A percentile compares a stretch with the other conserved stretches of the same genome.
phyloP scores from a whole-genome alignment of 768 basidiomycete species.

The Tephrocybe sp. region DNA sequence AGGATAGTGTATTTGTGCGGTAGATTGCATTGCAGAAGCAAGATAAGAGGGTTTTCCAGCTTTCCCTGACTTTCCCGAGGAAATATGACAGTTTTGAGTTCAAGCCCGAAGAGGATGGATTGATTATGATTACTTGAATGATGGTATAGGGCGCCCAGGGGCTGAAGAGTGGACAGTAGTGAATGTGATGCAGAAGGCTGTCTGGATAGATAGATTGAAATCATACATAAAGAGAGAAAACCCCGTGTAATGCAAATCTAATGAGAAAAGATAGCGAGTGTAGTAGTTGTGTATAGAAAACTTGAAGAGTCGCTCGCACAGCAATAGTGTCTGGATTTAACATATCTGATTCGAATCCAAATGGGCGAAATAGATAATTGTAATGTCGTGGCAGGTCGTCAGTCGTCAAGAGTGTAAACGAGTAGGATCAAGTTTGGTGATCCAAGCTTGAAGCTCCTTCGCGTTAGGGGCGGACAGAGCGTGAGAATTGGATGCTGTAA shows the following conservation, averaged over 20 bases:
- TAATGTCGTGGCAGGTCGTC: constrained; percentile 9
- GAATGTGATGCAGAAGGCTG: constrained; percentile 8
- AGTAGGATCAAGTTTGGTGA: constrained; percentile 80
- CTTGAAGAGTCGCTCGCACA: background rate
- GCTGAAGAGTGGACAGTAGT: background rate
- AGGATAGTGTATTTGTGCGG: too few relatives aligned
- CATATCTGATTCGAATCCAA: constrained; percentile 6
- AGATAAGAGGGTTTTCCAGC: background rate
- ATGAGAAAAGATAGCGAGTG: constrained; percentile 6
- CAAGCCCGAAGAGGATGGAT: constrained; percentile 6
- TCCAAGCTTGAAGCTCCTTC: constrained; percentile 88
- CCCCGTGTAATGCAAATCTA: constrained; percentile 10
- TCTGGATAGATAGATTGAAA: constrained; percentile 5
- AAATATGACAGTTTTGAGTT: background rate
- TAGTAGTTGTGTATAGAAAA: background rate
- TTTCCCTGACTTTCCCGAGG: background rate
- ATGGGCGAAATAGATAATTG: background rate
- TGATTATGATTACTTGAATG: constrained; percentile 10
- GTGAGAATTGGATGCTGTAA: constrained; percentile 90
- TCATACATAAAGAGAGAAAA: constrained; percentile 10
- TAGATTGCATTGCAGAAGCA: background rate
- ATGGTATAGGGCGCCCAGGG: constrained; percentile 7
- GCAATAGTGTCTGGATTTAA: constrained; percentile 8
- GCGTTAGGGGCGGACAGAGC: constrained; percentile 77
- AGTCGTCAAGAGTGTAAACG: constrained; percentile 44